Conservation (phyloP, 1,284 basidiomycete genomes). For the Pisolithus thermaeus region DNA sequence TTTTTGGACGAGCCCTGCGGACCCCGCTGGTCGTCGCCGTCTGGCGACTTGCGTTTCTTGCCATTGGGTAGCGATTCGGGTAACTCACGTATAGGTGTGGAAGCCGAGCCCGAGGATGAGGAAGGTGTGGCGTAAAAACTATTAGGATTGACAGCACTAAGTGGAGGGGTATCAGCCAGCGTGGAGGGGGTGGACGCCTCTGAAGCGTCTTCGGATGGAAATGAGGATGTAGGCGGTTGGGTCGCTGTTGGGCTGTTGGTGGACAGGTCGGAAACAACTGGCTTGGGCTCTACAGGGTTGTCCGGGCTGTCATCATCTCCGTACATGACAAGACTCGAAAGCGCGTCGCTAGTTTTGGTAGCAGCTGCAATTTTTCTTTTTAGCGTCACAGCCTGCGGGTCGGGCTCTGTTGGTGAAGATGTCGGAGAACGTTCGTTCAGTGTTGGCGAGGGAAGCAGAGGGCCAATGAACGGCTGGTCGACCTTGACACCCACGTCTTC, state of each 20-base stretch:
- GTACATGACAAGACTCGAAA: slow-evolving; percentile 50
- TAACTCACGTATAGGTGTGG: slow-evolving; percentile 2
- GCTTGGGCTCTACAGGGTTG: slow-evolving; percentile 16
- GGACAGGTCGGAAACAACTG: slow-evolving; percentile 17
- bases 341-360: slow-evolving; percentile 34
- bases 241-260: slow-evolving; percentile 26
- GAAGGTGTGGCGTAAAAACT: slow-evolving; percentile 41
- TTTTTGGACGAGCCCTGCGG: slow-evolving; percentile 13
- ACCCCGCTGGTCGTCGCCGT: slow-evolving; percentile 20
- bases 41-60: slow-evolving; percentile 39
- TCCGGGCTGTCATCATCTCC: slow-evolving; percentile 43
- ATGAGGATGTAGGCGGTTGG: slow-evolving; percentile 21
- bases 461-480: slow-evolving; percentile 55
- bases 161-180: slow-evolving; percentile 20
- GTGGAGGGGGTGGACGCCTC: slow-evolving; percentile 18
- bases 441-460: slow-evolving; percentile 49
- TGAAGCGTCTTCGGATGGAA: slow-evolving; percentile 16
- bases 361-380: slow-evolving; percentile 59
- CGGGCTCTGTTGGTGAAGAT: slow-evolving; percentile 18
- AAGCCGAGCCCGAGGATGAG: neutral
- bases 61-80: slow-evolving; percentile 15
- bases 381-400: slow-evolving; percentile 57
- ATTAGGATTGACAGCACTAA: slow-evolving; percentile 32
- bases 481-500: slow-evolving; percentile 46
- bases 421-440: slow-evolving; percentile 7